Evolutionary conservation across 768 basidiomycete species (phyloP).

Genomic region (Zangia roseola): DNA sequence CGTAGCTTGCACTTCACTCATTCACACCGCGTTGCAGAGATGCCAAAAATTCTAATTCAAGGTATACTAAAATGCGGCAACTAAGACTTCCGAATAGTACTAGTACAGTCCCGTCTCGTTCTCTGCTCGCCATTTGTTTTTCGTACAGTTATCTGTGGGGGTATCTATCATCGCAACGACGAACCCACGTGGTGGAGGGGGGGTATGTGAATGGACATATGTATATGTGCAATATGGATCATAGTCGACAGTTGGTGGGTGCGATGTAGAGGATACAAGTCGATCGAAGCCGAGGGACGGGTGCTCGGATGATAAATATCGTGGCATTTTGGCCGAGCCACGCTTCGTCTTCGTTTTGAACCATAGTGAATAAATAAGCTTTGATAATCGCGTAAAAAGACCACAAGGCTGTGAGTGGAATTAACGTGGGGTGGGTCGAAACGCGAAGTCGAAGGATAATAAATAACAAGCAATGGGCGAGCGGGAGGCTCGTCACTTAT

Average conservation of each 20-base stretch:
- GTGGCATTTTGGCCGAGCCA: slow-evolving; percentile 20
- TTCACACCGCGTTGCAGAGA: slow-evolving; percentile 12
- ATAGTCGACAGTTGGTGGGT: slow-evolving; percentile 24
- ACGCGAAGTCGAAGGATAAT: slow-evolving; percentile 26
- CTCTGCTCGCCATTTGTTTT: slow-evolving; percentile 24
- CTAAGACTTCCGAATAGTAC: slow-evolving; percentile 31
- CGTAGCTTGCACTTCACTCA: background rate
- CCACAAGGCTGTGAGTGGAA: slow-evolving; percentile 11
- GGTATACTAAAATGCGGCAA: slow-evolving; percentile 34
- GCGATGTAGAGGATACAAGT: slow-evolving; percentile 32
- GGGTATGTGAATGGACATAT: slow-evolving; percentile 20
- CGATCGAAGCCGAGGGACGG: slow-evolving; percentile 10
- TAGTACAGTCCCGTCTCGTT: slow-evolving; percentile 32
- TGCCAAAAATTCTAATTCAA: slow-evolving; percentile 36
- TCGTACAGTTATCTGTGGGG: slow-evolving; percentile 27
- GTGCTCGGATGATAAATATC: slow-evolving; percentile 26
- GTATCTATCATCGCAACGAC: slow-evolving; percentile 36
- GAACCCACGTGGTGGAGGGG: slow-evolving; percentile 13
- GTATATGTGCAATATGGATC: slow-evolving; percentile 31
- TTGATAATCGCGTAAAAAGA: slow-evolving; percentile 19
- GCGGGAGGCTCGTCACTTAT: slow-evolving; percentile 8
- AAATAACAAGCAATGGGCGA: slow-evolving; percentile 28
- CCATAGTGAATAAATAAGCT: slow-evolving; percentile 32
- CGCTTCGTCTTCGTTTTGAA: slow-evolving; percentile 28
- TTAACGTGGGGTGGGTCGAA: slow-evolving; percentile 5